Evolutionary conservation across 305 asterid species (phyloP), one percentile per base, ranked within the genome.

Genomic region (Plantago lanceolata): DNA sequence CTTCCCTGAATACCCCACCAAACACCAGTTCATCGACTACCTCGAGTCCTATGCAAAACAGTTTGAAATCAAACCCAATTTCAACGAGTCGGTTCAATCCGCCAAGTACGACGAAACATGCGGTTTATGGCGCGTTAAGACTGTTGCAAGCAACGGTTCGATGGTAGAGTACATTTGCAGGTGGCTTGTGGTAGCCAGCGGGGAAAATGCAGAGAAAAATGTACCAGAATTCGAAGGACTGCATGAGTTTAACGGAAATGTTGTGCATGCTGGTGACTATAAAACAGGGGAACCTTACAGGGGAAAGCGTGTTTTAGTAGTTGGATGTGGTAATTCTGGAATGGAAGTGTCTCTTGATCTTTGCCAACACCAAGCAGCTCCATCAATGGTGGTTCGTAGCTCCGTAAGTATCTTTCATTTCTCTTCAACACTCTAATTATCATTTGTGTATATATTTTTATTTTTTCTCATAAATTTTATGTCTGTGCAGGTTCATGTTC

Each of bases 281-380:
- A 92, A 84, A 69, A 78, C 96, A 4, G 98, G 96, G 0, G 79
- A 82, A 50, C 72, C 7, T 28, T 84, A 75, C 60, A 64, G 64
- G 19, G 96, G 88, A 12, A 84, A 87, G 63, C 68, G 70, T 1
- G 95, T 92, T 15, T 64, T 89, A 20, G 98, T 92, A 0, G 93
- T 89, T 17, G 98, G 98, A 0, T 87, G 98, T 72, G 96, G 98
- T 21, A 92, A 92, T 66, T 89, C 98, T 6, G 98, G 96, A 37
- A 89, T 92, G 98, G 98, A 92, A 61, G 84, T 92, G 44, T 81
- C 91, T 1, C 93, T 89, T 59, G 98, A 92, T 77, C 98, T 92
- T 63, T 84, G 82, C 65, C 82, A 83, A 45, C 86, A 89, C 40
- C 70, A 73, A 58, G 96, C 96, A 16, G 14, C 45, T 62, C 96